phyloP scores from a whole-genome alignment of 2,329 filamentous ascomycete species.

The Shiraia sp. region DNA sequence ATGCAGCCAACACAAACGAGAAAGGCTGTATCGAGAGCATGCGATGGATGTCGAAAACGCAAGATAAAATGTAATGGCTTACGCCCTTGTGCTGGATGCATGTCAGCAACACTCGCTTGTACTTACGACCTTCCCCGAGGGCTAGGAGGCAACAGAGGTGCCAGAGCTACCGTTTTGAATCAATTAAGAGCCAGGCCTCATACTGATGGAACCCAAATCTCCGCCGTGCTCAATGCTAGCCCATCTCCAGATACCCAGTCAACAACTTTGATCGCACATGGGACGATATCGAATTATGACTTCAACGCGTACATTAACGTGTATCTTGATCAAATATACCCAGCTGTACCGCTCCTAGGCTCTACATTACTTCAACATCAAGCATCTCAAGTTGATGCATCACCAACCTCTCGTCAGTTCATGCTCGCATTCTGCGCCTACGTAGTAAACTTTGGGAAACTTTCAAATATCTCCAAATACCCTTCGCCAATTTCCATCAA shows the following conservation, averaged over 20 bases:
- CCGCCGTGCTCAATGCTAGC: neutral
- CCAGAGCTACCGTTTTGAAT: constrained; percentile 72
- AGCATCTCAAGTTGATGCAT: constrained; percentile 18
- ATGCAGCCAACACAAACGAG: constrained; percentile 3
- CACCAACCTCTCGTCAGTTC: constrained; percentile 33
- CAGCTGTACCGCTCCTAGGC: constrained; percentile 48
- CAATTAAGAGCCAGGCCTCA: constrained; percentile 69
- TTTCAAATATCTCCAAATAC: constrained; percentile 6
- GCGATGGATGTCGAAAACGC: constrained; percentile 73
- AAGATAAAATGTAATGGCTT: constrained; percentile 75
- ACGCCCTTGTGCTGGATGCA: constrained; percentile 73
- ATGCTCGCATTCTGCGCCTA: constrained; percentile 45
- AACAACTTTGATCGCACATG: neutral
- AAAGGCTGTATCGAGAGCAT: constrained; percentile 54
- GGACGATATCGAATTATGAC: constrained; percentile 42
- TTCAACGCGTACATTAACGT: constrained; percentile 68
- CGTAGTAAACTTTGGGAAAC: constrained; percentile 32
- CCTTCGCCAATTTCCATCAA: neutral
- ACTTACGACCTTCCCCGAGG: constrained; percentile 38
- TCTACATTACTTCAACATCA: constrained; percentile 25
- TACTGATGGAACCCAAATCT: no score
- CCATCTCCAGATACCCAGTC: neutral
- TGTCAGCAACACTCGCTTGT: constrained; percentile 51
- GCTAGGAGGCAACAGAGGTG: constrained; percentile 10
- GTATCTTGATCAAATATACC: constrained; percentile 70